Evolutionary conservation across 257 asterid species (phyloP).

Genomic region (Nicotiana benthamiana): DNA sequence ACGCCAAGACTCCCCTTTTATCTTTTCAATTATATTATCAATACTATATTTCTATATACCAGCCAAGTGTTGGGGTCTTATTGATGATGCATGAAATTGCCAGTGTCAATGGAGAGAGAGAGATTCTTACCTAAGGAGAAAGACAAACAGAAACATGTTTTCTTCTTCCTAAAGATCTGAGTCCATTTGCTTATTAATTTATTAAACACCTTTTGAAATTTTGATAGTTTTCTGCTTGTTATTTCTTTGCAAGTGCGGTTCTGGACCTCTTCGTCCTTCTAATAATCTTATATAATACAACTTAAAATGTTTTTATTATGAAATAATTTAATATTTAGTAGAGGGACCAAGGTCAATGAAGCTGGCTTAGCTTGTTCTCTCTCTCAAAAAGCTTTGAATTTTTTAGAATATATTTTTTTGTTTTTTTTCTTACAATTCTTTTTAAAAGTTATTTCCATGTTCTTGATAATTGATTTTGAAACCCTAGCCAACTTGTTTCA

Average conservation of each 20-base stretch:
- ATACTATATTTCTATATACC: constrained; percentile 20
- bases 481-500: constrained; percentile 19
- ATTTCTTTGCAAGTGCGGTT: constrained; percentile 36
- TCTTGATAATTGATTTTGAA: constrained; percentile 1
- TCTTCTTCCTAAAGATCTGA: constrained; percentile 69
- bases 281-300: not conserved
- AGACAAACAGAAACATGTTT: constrained; percentile 72
- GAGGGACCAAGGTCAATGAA: constrained; percentile 70
- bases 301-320: not conserved
- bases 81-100: constrained; percentile 45
- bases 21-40: too few relatives aligned
- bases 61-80: constrained; percentile 33
- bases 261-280: constrained; percentile 23
- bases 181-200: constrained; percentile 28
- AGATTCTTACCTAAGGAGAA: constrained; percentile 47
- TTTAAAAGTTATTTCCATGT: not conserved
- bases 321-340: constrained; percentile 18
- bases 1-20: too few relatives aligned
- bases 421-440: constrained; percentile 13
- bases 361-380: constrained; percentile 26
- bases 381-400: constrained; percentile 16
- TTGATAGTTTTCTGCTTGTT: constrained; percentile 70
- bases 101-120: constrained; percentile 61
- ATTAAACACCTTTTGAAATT: constrained; percentile 33
- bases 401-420: constrained; percentile 8